Percentiles rank a stretch among this genome's conserved stretches.
phyloP scores from a whole-genome alignment of 495 filamentous ascomycete genomes.

The Chaetomium cochliodes region DNA sequence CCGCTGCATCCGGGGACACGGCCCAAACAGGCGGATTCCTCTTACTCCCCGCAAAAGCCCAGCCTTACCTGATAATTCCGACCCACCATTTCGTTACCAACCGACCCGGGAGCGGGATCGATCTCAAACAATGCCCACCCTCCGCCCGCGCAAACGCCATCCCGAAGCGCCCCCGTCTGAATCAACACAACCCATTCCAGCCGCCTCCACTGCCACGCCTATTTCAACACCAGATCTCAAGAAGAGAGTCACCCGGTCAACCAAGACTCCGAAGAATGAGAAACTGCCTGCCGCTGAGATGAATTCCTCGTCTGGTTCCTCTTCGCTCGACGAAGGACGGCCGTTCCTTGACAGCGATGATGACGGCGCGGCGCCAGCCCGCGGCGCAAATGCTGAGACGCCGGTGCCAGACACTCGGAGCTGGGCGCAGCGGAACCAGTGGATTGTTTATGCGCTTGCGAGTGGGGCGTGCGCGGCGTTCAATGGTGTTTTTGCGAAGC shows the following conservation, averaged over 20 bases:
- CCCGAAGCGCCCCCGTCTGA: not conserved
- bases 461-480: slow-evolving; percentile 89
- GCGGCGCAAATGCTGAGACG: not conserved
- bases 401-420: slow-evolving; percentile 16
- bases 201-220: not conserved
- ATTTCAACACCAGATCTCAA: not conserved
- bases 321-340: slow-evolving; percentile 21
- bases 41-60: not conserved
- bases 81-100: not conserved
- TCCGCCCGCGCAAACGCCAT: slow-evolving; percentile 14
- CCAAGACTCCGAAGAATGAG: not conserved
- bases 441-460: slow-evolving; percentile 79
- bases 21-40: not conserved
- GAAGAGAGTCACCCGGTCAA: slow-evolving; percentile 1
- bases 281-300: not conserved
- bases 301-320: not conserved
- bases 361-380: not conserved
- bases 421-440: slow-evolving; percentile 51
- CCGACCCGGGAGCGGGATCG: not conserved
- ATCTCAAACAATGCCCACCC: slow-evolving; percentile 17
- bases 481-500: slow-evolving; percentile 94
- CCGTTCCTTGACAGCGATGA: slow-evolving; percentile 20
- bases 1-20: not conserved
- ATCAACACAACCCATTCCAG: not conserved
- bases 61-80: not conserved